Conservation (phyloP, 1,284 basidiomycete species). For the Prillingera fragicola region DNA sequence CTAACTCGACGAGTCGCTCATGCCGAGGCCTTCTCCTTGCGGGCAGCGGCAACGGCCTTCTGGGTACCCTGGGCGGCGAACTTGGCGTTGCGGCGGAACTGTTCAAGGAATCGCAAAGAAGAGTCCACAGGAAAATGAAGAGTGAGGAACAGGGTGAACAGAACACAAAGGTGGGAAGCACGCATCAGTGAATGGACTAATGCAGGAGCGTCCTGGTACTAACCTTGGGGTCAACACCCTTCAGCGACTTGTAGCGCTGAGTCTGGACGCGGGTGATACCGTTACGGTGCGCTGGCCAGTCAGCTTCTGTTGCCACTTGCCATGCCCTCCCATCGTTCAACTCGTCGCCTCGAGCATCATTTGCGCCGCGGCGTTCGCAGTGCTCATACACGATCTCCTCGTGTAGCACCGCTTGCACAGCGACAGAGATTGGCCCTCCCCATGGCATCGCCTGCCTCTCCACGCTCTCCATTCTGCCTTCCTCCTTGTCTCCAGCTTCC, state of each 20-base stretch:
- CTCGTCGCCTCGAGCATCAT: too few species aligned
- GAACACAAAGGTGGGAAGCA: neutral
- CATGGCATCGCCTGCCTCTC: neutral
- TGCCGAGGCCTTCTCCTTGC: constrained; percentile 29
- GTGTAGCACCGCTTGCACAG: too few species aligned
- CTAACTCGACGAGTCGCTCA: too few species aligned
- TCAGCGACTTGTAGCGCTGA: constrained; percentile 74
- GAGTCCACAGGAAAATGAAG: neutral
- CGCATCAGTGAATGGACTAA: neutral
- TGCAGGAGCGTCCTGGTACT: constrained; percentile 9
- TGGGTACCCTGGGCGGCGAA: constrained; percentile 48
- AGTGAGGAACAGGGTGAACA: neutral
- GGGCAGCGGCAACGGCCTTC: constrained; percentile 42
- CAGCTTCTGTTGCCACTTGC: neutral
- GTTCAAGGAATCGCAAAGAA: neutral
- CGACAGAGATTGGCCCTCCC: constrained; percentile 1
- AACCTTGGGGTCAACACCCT: constrained; percentile 63
- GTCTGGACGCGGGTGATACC: constrained; percentile 81
- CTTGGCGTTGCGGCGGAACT: constrained; percentile 51
- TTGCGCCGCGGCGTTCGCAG: neutral
- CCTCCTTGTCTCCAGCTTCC: neutral
- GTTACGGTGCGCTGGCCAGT: constrained; percentile 77
- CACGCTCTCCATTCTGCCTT: constrained; percentile 1
- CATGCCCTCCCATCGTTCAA: neutral
- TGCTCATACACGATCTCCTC: too few species aligned